Percentiles rank a stretch among this genome's conserved stretches.
These are phyloP conservation scores for Penicillium janthinellum DNA, from an alignment of 2,329 filamentous ascomycete genomes.

Conservation along the genomic window DNA sequence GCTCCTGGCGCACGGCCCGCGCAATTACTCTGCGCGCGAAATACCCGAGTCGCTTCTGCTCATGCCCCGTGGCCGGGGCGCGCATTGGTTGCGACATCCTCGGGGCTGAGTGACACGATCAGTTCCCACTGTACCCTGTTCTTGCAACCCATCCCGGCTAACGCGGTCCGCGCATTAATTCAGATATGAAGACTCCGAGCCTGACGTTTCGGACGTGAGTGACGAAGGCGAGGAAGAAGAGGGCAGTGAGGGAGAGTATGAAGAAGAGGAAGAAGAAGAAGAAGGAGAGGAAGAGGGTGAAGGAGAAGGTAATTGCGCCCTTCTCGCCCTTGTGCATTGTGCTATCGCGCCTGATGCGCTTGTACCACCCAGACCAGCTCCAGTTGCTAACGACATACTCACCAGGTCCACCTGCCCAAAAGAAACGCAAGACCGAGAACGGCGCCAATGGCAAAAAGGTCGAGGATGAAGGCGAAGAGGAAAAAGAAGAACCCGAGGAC, in stretches of 20 bases:
- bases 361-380: background rate
- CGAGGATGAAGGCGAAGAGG: conserved; percentile 22
- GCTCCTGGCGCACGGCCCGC: background rate
- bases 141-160: background rate
- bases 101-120: background rate
- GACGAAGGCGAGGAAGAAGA: conserved; percentile 34
- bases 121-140: background rate
- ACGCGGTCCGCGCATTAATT: conserved; percentile 10
- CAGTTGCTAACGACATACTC: conserved; percentile 1
- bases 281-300: conserved; percentile 28
- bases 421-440: conserved; percentile 37
- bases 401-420: conserved; percentile 31
- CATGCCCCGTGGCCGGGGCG: conserved; percentile 5
- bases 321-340: background rate
- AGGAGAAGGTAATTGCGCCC: conserved; percentile 21
- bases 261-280: conserved; percentile 28
- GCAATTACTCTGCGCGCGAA: conserved; percentile 1
- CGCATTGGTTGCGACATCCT: conserved; percentile 5
- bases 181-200: conserved; percentile 42
- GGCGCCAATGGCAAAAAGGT: conserved; percentile 28
- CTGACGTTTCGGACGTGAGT: conserved; percentile 31
- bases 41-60: background rate
- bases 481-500: conserved; percentile 6
- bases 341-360: no score
- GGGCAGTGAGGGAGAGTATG: conserved; percentile 28